These are phyloP conservation scores for Lolium multiflorum DNA, from an alignment of 176 grass and related monocot species.

Conservation along the genomic window DNA sequence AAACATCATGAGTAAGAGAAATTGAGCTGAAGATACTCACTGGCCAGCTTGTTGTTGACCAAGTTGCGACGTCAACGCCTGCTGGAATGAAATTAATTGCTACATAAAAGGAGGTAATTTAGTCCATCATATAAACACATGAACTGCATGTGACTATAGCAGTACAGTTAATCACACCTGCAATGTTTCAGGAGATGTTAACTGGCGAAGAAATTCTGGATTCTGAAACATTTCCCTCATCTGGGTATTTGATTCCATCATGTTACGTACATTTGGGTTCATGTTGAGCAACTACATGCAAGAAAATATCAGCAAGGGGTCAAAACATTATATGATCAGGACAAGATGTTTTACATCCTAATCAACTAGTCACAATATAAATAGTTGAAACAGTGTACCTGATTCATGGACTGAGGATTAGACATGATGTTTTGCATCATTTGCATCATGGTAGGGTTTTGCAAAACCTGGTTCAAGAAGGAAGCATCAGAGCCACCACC, in stretches of 20 bases:
- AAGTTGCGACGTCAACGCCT: slow-evolving; percentile 59
- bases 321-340: slow-evolving; percentile 11
- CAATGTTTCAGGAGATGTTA: slow-evolving; percentile 80
- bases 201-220: slow-evolving; percentile 77
- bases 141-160: slow-evolving; percentile 23
- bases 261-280: slow-evolving; percentile 62
- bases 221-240: slow-evolving; percentile 84
- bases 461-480: slow-evolving; percentile 65
- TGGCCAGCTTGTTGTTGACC: slow-evolving; percentile 58
- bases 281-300: slow-evolving; percentile 56
- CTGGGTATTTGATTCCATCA: slow-evolving; percentile 73
- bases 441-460: slow-evolving; percentile 84
- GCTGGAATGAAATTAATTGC: slow-evolving; percentile 70
- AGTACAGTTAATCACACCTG: slow-evolving; percentile 53
- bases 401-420: slow-evolving; percentile 73
- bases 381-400: slow-evolving; percentile 44
- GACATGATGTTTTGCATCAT: slow-evolving; percentile 84
- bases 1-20: slow-evolving; percentile 10
- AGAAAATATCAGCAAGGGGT: slow-evolving; percentile 2
- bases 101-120: slow-evolving; percentile 30
- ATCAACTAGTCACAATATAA: slow-evolving; percentile 26
- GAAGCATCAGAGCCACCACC: slow-evolving; percentile 62
- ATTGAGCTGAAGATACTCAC: slow-evolving; percentile 54
- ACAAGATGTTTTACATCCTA: neutral
- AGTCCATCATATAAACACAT: neutral